Evolutionary conservation across 139 green algal species (phyloP).

Genomic region (Auxenochlorella protothecoides): DNA sequence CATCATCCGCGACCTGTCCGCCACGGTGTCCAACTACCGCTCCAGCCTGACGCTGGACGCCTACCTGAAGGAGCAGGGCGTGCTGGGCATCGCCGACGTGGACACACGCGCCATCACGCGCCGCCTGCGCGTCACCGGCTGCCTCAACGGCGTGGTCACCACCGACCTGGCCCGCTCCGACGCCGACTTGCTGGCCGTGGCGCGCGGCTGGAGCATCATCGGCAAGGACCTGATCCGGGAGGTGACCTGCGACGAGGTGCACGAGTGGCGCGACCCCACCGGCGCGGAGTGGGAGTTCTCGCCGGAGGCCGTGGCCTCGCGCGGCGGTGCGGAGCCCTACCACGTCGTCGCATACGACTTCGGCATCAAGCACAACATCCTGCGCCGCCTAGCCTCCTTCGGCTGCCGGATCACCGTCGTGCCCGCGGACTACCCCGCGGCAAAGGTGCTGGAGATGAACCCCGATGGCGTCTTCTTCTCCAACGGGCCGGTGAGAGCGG

Average conservation of each 20-base stretch:
- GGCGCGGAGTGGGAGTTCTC: slow-evolving; percentile 89
- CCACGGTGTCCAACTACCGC: slow-evolving; percentile 93
- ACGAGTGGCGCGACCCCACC: slow-evolving; percentile 89
- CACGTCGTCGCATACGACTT: slow-evolving; percentile 91
- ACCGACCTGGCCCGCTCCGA: slow-evolving; percentile 50
- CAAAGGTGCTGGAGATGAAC: slow-evolving; percentile 89
- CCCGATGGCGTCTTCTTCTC: slow-evolving; percentile 97
- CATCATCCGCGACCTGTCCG: slow-evolving; percentile 73
- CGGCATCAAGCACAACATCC: slow-evolving; percentile 99
- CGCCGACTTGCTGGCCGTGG: slow-evolving; percentile 72
- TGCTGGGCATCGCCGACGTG: slow-evolving; percentile 72
- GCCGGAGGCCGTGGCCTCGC: neutral
- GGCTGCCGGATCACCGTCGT: slow-evolving; percentile 95
- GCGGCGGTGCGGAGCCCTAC: slow-evolving; percentile 23
- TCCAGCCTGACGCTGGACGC: slow-evolving; percentile 71
- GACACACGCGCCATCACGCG: slow-evolving; percentile 92
- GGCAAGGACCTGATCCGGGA: slow-evolving; percentile 66
- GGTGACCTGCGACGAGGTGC: slow-evolving; percentile 77
- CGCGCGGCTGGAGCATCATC: slow-evolving; percentile 87
- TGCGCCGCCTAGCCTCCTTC: slow-evolving; percentile 82
- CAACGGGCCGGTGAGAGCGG: slow-evolving; percentile 71
- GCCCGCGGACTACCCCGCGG: slow-evolving; percentile 75
- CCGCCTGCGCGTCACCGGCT: slow-evolving; percentile 77
- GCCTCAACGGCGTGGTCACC: slow-evolving; percentile 73
- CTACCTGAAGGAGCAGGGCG: slow-evolving; percentile 60